Evolutionary conservation across 2,329 filamentous ascomycete genomes (phyloP).

Genomic region (Cladosporium sp.): DNA sequence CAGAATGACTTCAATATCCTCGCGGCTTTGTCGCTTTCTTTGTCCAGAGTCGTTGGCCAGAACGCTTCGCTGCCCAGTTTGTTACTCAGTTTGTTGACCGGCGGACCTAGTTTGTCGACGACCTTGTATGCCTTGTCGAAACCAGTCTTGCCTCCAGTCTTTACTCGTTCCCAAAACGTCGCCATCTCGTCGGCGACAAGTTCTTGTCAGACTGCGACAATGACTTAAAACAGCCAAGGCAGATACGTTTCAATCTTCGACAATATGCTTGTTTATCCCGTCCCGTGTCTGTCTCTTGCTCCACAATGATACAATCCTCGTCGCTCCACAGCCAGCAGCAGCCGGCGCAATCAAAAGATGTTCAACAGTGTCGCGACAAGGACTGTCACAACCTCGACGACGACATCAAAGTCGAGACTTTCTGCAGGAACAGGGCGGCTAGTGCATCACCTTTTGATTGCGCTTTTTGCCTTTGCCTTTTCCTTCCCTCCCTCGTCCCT

Average conservation of each 20-base stretch:
- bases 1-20: slow-evolving; percentile 88
- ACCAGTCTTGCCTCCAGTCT: slow-evolving; percentile 60
- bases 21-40: slow-evolving; percentile 88
- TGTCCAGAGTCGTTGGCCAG: slow-evolving; percentile 82
- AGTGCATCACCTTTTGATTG: slow-evolving; percentile 4
- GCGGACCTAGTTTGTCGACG: slow-evolving; percentile 64
- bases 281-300: background rate
- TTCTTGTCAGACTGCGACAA: background rate
- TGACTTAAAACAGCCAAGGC: background rate
- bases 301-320: slow-evolving; percentile 1
- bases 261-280: background rate
- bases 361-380: slow-evolving; percentile 3
- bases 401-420: slow-evolving; percentile 8
- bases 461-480: background rate
- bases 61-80: slow-evolving; percentile 80
- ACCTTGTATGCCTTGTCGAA: slow-evolving; percentile 72
- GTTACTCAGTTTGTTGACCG: slow-evolving; percentile 79
- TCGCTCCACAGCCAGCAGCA: slow-evolving; percentile 8
- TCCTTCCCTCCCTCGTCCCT: background rate
- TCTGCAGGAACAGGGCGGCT: slow-evolving; percentile 13
- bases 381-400: background rate
- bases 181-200: slow-evolving; percentile 13
- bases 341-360: background rate
- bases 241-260: background rate
- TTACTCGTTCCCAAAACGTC: slow-evolving; percentile 56